Conservation (phyloP, 345 rosid genomes). For the Boechera divaricarpa region DNA sequence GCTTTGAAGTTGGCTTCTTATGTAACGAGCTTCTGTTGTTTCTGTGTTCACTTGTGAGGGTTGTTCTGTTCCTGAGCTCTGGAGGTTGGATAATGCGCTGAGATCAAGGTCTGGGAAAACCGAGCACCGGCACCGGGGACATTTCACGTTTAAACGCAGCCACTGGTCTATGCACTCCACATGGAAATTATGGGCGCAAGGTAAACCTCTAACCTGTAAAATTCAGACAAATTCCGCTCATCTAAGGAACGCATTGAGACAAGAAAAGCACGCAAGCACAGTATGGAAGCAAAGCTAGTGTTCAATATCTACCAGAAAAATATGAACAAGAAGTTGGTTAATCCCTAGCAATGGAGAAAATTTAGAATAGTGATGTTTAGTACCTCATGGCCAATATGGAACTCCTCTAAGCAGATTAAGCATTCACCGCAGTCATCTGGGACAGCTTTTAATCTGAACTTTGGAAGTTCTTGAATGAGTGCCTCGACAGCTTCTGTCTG, state of each 20-base stretch:
- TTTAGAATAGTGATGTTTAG: neutral
- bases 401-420: slow-evolving; percentile 97
- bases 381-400: slow-evolving; percentile 92
- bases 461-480: slow-evolving; percentile 96
- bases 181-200: slow-evolving; percentile 99
- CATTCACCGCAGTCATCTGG: slow-evolving; percentile 99
- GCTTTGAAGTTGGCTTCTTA: slow-evolving; percentile 68
- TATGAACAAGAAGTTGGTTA: slow-evolving; percentile 4
- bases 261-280: slow-evolving; percentile 4
- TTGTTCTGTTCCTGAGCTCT: slow-evolving; percentile 42
- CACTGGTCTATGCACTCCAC: slow-evolving; percentile 96
- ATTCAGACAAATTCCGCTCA: slow-evolving; percentile 17
- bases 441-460: slow-evolving; percentile 92
- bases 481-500: slow-evolving; percentile 98
- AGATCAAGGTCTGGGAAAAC: slow-evolving; percentile 98
- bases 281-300: slow-evolving; percentile 17
- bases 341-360: neutral
- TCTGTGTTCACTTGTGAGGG: slow-evolving; percentile 27
- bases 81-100: slow-evolving; percentile 85
- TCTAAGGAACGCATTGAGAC: slow-evolving; percentile 12
- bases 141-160: slow-evolving; percentile 93
- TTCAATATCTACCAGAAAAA: neutral
- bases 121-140: slow-evolving; percentile 94
- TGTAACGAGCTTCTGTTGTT: slow-evolving; percentile 64
- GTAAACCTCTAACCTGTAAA: slow-evolving; percentile 94